Evolutionary conservation across 768 basidiomycete genomes (phyloP).

Genomic region (Amanita molliuscula): DNA sequence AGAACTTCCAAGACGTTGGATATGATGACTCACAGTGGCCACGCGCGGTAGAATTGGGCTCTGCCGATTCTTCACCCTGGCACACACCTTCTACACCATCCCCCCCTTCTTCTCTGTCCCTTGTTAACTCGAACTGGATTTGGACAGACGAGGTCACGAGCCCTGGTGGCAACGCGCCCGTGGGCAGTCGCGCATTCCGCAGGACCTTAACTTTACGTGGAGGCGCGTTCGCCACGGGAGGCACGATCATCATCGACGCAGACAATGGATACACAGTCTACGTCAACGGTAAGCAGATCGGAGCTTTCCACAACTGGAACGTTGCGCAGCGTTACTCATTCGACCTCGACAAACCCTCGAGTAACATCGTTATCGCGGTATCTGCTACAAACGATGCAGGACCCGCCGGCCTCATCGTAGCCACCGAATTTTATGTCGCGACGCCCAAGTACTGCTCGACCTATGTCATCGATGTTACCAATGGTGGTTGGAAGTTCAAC

Average conservation of each 20-base stretch:
- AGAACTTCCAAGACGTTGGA: conserved; percentile 18
- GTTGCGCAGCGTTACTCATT: background rate
- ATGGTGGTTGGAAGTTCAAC: background rate
- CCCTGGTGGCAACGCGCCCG: background rate
- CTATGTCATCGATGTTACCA: background rate
- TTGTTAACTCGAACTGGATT: conserved; percentile 18
- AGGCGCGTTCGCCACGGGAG: background rate
- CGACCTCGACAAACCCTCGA: background rate
- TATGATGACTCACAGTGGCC: conserved; percentile 21
- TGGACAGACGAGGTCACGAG: conserved; percentile 20
- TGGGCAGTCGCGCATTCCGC: conserved; percentile 7
- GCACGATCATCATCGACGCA: conserved; percentile 1
- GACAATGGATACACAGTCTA: conserved; percentile 4
- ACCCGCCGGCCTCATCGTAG: conserved; percentile 1
- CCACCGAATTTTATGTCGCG: background rate
- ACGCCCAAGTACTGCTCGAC: background rate
- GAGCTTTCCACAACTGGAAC: background rate
- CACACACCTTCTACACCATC: conserved; percentile 9
- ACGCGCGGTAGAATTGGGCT: conserved; percentile 16
- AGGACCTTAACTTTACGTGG: background rate
- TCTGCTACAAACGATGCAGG: background rate
- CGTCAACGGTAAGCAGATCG: background rate
- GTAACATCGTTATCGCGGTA: background rate
- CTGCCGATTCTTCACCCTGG: conserved; percentile 4
- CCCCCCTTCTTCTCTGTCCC: conserved; percentile 14